Base-by-base conservation (phyloP, 306 rosid genomes). In the Cyamopsis tetragonoloba region DNA sequence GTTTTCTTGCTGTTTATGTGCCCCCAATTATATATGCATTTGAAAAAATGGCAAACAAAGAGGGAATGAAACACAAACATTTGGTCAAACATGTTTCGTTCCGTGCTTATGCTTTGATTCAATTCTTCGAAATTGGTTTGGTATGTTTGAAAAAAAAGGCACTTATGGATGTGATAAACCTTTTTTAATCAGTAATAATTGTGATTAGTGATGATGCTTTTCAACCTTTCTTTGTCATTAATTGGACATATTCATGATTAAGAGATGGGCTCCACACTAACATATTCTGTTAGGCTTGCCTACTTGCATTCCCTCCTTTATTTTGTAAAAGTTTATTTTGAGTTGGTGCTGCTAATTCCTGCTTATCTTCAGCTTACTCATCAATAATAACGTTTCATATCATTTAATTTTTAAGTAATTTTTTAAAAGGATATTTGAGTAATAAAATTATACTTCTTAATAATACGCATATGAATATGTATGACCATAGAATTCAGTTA, bases 51-150 rank as follows among this genome's bases (percentile, higher is more conserved):
- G 74, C 63, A 68, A 72, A 61, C 79, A 75, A 74, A 71, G 61
- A 66, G 37, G 43, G 63, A 10, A 32, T 55, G 39, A 53, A 70
- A 68, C 63, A 70, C 7, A 66, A 74, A 83, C 75, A 80, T 79
- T 31, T 63, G 81, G 88, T 80, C 89, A 80, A n/a, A 78, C 89
- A 54, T 84, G 88, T 84, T 83, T 80, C 77, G 68, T 68, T 78
- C 70, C 37, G 24, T 84, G 77, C 75, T 74, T 32, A 34, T 46
- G 35, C 6, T 35, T 0, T 48, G 47, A 44, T 47, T 56, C 28
- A 47, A 27, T 37, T 22, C 44, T 42, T 15, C n/a, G 19, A 11
- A 18, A 19, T 0, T n/a, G 14, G 18, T 59, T 43, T 38, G 43
- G 41, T 50, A 48, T 57, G 0, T 17, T 20, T 59, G 35, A 30